Conservation (phyloP, 2,329 filamentous ascomycete genomes). For the Gnomoniopsis sp. region DNA sequence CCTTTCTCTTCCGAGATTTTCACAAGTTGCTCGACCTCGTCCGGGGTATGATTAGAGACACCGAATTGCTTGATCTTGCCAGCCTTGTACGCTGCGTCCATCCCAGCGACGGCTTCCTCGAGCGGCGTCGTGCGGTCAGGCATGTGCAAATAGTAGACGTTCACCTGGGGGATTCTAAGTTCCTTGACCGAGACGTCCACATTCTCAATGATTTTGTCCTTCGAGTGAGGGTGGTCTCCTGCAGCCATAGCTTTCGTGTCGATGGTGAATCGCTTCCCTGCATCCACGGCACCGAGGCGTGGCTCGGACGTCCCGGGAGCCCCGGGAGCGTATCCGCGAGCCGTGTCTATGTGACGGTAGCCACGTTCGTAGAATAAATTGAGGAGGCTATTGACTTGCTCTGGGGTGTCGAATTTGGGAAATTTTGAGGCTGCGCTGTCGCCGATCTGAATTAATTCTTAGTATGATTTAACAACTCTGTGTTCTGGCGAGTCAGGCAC, state of each 20-base stretch:
- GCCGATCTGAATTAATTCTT: constrained; percentile 12
- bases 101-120: constrained; percentile 61
- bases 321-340: constrained; percentile 27
- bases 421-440: constrained; percentile 8
- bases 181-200: constrained; percentile 30
- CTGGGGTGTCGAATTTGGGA: constrained; percentile 18
- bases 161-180: constrained; percentile 20
- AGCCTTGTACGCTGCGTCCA: constrained; percentile 62
- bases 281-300: constrained; percentile 26
- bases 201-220: constrained; percentile 25
- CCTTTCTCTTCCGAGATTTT: constrained; percentile 61
- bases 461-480: background rate
- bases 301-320: constrained; percentile 28
- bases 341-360: constrained; percentile 29
- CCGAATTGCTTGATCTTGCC: constrained; percentile 69
- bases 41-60: constrained; percentile 67
- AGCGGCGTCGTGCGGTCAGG: constrained; percentile 53
- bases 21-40: constrained; percentile 69
- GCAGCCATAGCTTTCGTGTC: constrained; percentile 32
- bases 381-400: constrained; percentile 24
- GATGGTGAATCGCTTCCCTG: constrained; percentile 29
- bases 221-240: constrained; percentile 25
- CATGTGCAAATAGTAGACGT: constrained; percentile 4
- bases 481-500: background rate
- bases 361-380: constrained; percentile 25